Conservation (phyloP, 306 rosid genomes). For the Cucumis cinereus region DNA sequence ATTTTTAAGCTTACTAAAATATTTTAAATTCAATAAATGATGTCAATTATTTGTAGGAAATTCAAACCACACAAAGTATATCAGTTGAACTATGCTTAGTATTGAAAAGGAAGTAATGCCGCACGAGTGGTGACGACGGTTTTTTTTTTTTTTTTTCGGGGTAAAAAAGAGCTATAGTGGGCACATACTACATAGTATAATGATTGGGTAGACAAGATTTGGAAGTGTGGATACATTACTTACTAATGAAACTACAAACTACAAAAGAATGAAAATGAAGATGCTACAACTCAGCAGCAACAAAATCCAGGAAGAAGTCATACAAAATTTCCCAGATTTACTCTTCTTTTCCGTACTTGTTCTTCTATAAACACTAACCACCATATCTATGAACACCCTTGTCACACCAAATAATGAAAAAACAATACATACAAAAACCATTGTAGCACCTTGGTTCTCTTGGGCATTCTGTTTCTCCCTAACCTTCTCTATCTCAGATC, state of each 20-base stretch:
- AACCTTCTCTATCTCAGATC: slow-evolving; percentile 55
- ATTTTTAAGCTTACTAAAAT: too few relatives aligned
- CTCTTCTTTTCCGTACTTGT: slow-evolving; percentile 14
- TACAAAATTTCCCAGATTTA: slow-evolving; percentile 53
- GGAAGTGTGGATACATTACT: background rate
- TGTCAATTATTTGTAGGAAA: too few relatives aligned
- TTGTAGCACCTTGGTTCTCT: slow-evolving; percentile 50
- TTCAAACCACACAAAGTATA: too few relatives aligned
- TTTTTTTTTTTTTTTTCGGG: too few relatives aligned
- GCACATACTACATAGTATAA: background rate
- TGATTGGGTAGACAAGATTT: background rate
- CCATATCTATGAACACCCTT: slow-evolving; percentile 32
- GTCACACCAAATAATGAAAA: slow-evolving; percentile 40
- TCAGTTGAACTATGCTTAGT: too few relatives aligned
- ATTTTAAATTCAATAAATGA: too few relatives aligned
- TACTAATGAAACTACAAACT: background rate
- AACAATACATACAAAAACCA: slow-evolving; percentile 40
- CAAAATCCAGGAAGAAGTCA: slow-evolving; percentile 52
- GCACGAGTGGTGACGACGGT: too few relatives aligned
- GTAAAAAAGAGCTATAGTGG: too few relatives aligned
- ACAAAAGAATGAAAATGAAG: slow-evolving; percentile 30
- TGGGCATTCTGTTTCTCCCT: slow-evolving; percentile 43
- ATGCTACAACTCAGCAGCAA: slow-evolving; percentile 51
- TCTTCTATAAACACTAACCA: slow-evolving; percentile 27
- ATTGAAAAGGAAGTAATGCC: too few relatives aligned